Percentiles rank a stretch among this genome's conserved stretches.
phyloP scores from a whole-genome alignment of 768 basidiomycete species.

The Leccinum obscurum region DNA sequence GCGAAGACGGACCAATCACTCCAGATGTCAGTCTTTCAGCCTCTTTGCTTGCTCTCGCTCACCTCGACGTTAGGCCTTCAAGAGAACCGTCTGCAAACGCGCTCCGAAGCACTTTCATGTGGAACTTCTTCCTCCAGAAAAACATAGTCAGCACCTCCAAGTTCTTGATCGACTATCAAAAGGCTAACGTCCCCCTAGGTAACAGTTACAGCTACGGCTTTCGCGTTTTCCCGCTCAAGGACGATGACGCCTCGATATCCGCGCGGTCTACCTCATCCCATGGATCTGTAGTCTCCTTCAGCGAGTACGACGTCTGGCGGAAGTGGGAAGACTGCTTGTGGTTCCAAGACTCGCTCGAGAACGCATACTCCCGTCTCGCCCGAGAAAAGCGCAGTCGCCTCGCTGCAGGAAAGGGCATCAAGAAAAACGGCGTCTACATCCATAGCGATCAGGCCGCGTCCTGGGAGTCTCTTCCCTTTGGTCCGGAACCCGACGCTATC shows the following conservation, averaged over 20 bases:
- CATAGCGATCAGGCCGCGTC: constrained; percentile 75
- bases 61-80: constrained; percentile 47
- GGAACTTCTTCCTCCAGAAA: constrained; percentile 56
- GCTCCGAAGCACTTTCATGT: constrained; percentile 62
- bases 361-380: constrained; percentile 61
- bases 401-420: constrained; percentile 70
- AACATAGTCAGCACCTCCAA: constrained; percentile 46
- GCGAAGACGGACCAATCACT: constrained; percentile 11
- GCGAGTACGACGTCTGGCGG: constrained; percentile 74
- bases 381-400: constrained; percentile 69
- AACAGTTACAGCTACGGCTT: constrained; percentile 60
- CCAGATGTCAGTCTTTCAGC: constrained; percentile 28
- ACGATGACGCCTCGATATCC: constrained; percentile 31
- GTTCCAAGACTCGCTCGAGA: constrained; percentile 71
- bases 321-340: constrained; percentile 82
- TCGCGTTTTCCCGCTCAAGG: constrained; percentile 49
- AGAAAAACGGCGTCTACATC: constrained; percentile 67
- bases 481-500: constrained; percentile 74
- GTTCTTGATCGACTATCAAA: background rate
- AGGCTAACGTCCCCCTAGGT: constrained; percentile 37
- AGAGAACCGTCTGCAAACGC: constrained; percentile 57
- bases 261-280: constrained; percentile 32
- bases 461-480: constrained; percentile 82
- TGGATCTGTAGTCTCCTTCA: constrained; percentile 35
- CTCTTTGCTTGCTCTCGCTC: background rate